Percentiles rank a stretch among this genome's conserved stretches.
Evolutionary conservation across 805 yeast species (phyloP).

Genomic region (Lachancea meyersii): DNA sequence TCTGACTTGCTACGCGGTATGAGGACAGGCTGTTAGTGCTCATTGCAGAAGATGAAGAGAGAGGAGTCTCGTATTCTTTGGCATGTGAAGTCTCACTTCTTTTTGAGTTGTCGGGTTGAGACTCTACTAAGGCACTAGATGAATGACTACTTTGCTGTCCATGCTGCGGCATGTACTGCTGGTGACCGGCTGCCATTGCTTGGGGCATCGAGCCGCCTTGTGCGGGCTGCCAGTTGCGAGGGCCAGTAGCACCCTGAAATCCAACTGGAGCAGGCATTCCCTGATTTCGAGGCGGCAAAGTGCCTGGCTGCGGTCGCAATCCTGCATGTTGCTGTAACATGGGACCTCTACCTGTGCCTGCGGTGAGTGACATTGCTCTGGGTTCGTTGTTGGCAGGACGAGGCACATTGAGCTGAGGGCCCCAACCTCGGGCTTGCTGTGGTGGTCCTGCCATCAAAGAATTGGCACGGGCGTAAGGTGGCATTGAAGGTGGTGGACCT

Average conservation of each 20-base stretch:
- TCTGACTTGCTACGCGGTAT: not conserved
- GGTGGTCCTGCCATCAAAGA: slow-evolving; percentile 15
- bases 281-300: not conserved
- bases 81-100: not conserved
- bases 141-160: not conserved
- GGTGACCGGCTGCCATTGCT: not conserved
- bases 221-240: not conserved
- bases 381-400: slow-evolving; percentile 17
- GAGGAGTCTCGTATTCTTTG: slow-evolving; percentile 4
- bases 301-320: slow-evolving; percentile 1
- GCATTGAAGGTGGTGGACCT: slow-evolving; percentile 5
- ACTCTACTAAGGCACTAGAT: not conserved
- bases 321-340: slow-evolving; percentile 7
- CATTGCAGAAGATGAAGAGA: slow-evolving; percentile 9
- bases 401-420: not conserved
- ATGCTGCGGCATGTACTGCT: not conserved
- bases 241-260: not conserved
- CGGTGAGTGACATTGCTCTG: slow-evolving; percentile 32
- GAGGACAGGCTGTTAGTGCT: slow-evolving; percentile 9
- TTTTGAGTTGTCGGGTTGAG: not conserved
- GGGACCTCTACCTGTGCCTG: slow-evolving; percentile 12
- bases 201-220: not conserved
- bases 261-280: not conserved
- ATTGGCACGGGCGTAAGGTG: slow-evolving; percentile 8
- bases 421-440: slow-evolving; percentile 6